A percentile compares a stretch with the other conserved stretches of the same genome.
phyloP scores from a whole-genome alignment of 2,329 filamentous ascomycete genomes.

The Dactylella cylindrospora region DNA sequence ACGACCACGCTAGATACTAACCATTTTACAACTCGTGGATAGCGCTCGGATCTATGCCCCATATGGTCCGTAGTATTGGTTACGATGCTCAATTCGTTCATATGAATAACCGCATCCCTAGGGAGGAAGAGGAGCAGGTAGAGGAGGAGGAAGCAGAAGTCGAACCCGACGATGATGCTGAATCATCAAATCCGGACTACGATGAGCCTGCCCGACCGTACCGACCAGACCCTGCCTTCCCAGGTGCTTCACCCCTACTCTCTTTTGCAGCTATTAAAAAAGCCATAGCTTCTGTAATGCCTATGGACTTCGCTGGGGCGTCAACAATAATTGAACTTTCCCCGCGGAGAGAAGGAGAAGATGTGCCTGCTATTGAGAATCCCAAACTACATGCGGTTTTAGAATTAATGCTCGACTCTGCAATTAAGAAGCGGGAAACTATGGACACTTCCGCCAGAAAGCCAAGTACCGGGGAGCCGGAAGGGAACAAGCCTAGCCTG shows the following conservation, averaged over 20 bases:
- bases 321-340: not conserved
- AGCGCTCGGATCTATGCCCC: slow-evolving; percentile 52
- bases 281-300: not conserved
- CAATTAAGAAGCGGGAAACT: slow-evolving; percentile 46
- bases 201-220: slow-evolving; percentile 47
- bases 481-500: slow-evolving; percentile 50
- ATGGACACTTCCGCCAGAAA: slow-evolving; percentile 9
- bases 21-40: slow-evolving; percentile 4
- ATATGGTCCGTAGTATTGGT: slow-evolving; percentile 50
- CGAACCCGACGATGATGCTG: slow-evolving; percentile 53
- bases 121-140: slow-evolving; percentile 53
- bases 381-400: slow-evolving; percentile 50
- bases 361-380: not conserved
- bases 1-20: no score
- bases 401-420: slow-evolving; percentile 60
- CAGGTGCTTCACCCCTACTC: no score
- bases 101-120: slow-evolving; percentile 36
- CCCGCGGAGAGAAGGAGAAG: not conserved
- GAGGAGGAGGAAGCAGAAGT: slow-evolving; percentile 56
- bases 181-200: slow-evolving; percentile 44
- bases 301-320: not conserved
- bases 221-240: slow-evolving; percentile 18
- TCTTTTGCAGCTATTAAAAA: no score
- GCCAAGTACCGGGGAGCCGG: slow-evolving; percentile 44
- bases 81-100: slow-evolving; percentile 49